These are phyloP conservation scores for Microbotryum saponariae DNA, from an alignment of 1,284 basidiomycete genomes.

Conservation along the genomic window DNA sequence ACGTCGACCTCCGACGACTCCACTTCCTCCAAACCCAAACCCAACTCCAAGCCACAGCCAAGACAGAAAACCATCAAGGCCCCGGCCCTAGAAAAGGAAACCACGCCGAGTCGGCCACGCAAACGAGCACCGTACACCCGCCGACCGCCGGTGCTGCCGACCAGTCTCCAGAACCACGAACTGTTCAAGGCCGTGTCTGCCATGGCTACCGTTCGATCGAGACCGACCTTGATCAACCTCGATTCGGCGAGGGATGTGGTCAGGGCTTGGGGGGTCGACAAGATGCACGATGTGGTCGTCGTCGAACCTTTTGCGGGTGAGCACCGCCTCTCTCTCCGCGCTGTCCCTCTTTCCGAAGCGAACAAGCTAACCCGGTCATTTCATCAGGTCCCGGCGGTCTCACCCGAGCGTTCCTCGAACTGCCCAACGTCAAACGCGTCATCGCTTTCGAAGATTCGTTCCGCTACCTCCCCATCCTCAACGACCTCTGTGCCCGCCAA, in stretches of 20 bases:
- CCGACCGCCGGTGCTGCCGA: no score
- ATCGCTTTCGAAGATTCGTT: conserved; percentile 27
- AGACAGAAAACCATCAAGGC: no score
- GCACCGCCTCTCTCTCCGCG: not conserved
- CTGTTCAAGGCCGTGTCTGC: no score
- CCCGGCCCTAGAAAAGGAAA: no score
- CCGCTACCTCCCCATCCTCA: conserved; percentile 14
- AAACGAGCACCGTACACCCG: no score
- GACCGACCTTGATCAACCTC: conserved; percentile 27
- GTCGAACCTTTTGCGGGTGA: conserved; percentile 25
- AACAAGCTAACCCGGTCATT: not conserved
- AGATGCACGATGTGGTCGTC: conserved; percentile 24
- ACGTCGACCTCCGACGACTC: no score
- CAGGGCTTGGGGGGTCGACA: conserved; percentile 26
- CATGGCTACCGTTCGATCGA: no score
- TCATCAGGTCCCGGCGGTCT: conserved; percentile 23
- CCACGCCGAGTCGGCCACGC: no score
- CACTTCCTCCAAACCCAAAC: no score
- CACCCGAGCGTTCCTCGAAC: conserved; percentile 20
- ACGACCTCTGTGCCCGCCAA: conserved; percentile 1
- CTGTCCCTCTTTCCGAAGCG: no score
- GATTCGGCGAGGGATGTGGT: conserved; percentile 23
- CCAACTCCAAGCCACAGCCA: no score
- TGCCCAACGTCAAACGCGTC: conserved; percentile 28
- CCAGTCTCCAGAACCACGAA: no score